These are phyloP conservation scores for Echium plantagineum DNA, from an alignment of 257 asterid genomes.

Conservation along the genomic window DNA sequence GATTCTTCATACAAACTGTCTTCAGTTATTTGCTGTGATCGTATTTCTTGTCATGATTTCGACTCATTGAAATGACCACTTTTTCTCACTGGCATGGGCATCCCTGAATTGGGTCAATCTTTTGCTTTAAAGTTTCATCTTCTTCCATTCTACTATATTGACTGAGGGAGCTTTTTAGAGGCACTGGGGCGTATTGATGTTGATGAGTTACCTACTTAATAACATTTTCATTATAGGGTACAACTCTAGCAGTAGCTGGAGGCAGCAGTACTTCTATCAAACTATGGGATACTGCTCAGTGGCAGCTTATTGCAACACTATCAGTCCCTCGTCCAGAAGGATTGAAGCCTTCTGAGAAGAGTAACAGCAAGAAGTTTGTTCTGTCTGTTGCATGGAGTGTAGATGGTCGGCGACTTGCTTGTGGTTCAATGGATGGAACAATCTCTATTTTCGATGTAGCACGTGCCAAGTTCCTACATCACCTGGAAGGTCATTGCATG, in stretches of 20 bases:
- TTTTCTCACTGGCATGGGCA: no score
- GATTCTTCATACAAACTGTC: neutral
- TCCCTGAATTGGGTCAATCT: neutral
- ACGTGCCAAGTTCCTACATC: slow-evolving; percentile 74
- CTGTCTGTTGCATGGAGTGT: slow-evolving; percentile 94
- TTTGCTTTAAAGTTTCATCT: neutral
- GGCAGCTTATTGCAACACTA: slow-evolving; percentile 58
- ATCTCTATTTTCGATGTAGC: slow-evolving; percentile 74
- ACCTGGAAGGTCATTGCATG: slow-evolving; percentile 89
- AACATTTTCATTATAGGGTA: slow-evolving; percentile 41
- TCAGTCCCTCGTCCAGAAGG: slow-evolving; percentile 87
- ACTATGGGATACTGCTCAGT: slow-evolving; percentile 81
- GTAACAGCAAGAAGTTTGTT: slow-evolving; percentile 72
- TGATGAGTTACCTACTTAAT: neutral
- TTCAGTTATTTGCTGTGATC: neutral
- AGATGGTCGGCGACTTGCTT: slow-evolving; percentile 70
- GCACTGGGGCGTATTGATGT: no score
- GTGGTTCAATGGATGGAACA: slow-evolving; percentile 95
- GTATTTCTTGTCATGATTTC: neutral
- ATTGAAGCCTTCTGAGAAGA: slow-evolving; percentile 52
- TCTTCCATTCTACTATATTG: no score
- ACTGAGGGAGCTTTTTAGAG: no score
- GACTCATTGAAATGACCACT: no score
- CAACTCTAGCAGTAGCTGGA: slow-evolving; percentile 91
- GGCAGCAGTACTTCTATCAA: slow-evolving; percentile 94